Evolutionary conservation across 352 stramenopile species (phyloP), one percentile per base, ranked within the genome.

Genomic region (Phytophthora sojae): DNA sequence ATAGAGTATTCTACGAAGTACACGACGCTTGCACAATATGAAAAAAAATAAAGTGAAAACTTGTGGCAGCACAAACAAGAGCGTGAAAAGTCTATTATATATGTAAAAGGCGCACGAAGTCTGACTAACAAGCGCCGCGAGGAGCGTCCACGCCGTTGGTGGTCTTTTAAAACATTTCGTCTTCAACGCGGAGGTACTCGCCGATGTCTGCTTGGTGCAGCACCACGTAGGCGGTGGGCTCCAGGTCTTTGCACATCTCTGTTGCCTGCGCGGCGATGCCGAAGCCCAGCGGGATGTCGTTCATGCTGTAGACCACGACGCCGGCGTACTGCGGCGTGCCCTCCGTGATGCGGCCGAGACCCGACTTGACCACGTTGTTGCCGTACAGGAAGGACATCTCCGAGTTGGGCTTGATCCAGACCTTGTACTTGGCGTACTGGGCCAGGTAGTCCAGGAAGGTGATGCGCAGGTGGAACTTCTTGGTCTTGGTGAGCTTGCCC

Each of bases 311-410:
- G 25, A 99, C 97, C 21, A 99, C 94, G 1, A 99, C 97, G 47
- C 98, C 98, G 7, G 95, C 97, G 89, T 99, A 99, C 89, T 99
- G 97, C 25, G 97, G 97, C 56, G 94, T 99, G 59, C 88, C 91
- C 68, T 99, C 98, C 32, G 98, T 99, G 83, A 99, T 99, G 52
- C 97, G 87, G 29, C 93, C 97, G 30, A 99, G 86, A 59, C 97
- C 98, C 29, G 91, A 97, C 86, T 99, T 99, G 64, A 98, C 93
- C 12, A 99, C 91, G 82, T 99, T 97, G 83, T 99, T 99, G 67
- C 98, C 98, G 77, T 99, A 99, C 25, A 99, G 80, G 85, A 99
- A 99, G 14, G 90, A 98, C 97, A 99, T 99, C 88, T 99, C 98
- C 67, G 97, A 97, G 80, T 97, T 98, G 26, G 97, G 95, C 86